Evolutionary conservation across 148 eudicot species (phyloP).

Genomic region (Dianthus caryophyllus): DNA sequence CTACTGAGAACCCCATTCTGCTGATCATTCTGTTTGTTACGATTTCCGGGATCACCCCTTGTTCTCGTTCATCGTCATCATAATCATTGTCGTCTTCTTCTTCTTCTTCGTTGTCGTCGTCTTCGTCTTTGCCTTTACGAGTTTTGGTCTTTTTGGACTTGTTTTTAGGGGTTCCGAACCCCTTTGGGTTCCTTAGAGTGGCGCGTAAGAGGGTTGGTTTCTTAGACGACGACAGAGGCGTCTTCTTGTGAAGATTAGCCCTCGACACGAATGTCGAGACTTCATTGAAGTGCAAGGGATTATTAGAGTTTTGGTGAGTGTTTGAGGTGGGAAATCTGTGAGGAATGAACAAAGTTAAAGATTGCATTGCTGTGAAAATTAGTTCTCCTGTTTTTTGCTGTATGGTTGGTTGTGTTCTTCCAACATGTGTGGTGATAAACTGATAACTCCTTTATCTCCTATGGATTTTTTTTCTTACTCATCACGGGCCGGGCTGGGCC

Average conservation of each 20-base stretch:
- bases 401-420: background rate
- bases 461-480: conserved; percentile 2
- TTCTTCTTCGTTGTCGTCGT: conserved; percentile 26
- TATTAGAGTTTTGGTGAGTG: background rate
- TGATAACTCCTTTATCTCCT: conserved; percentile 15
- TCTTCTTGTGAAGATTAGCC: conserved; percentile 10
- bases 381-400: background rate
- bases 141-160: conserved; percentile 42
- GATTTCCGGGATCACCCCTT: conserved; percentile 78
- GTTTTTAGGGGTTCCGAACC: conserved; percentile 57
- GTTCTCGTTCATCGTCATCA: conserved; percentile 33
- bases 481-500: no score
- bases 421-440: conserved; percentile 14
- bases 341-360: conserved; percentile 21
- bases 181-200: conserved; percentile 57
- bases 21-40: conserved; percentile 90
- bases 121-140: conserved; percentile 21
- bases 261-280: background rate
- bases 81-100: conserved; percentile 47
- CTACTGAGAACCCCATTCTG: conserved; percentile 79
- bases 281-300: background rate
- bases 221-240: conserved; percentile 10
- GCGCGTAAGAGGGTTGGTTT: conserved; percentile 37
- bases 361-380: conserved; percentile 15
- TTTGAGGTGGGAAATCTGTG: conserved; percentile 3